Conservation (phyloP, 495 filamentous ascomycete species). For the Trichoderma gamsii region DNA sequence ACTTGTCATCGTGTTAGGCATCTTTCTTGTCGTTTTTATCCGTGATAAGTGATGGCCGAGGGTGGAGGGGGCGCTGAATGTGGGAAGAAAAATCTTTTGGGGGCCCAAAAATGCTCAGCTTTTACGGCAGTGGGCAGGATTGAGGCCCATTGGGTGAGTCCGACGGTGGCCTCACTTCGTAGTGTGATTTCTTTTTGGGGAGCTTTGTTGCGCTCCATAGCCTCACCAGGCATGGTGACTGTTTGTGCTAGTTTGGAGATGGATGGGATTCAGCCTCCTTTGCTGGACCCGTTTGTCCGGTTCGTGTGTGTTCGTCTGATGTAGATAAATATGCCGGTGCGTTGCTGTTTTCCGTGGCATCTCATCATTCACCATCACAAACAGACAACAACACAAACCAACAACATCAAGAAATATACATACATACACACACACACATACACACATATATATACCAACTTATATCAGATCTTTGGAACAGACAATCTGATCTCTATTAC, state of each 20-base stretch:
- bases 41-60: conserved; percentile 9
- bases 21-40: neutral
- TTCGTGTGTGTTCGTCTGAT: neutral
- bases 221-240: neutral
- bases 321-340: conserved; percentile 2
- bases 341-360: neutral
- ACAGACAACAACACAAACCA: neutral
- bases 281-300: neutral
- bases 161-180: neutral
- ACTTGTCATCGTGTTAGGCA: conserved; percentile 6
- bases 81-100: neutral
- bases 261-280: neutral
- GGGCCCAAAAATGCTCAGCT: neutral
- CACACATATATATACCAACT: too few relatives aligned
- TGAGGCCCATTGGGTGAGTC: neutral
- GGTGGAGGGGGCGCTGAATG: neutral
- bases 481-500: too few relatives aligned
- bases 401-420: too few relatives aligned
- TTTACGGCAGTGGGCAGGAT: neutral
- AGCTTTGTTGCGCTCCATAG: neutral
- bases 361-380: neutral
- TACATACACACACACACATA: too few relatives aligned
- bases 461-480: too few relatives aligned
- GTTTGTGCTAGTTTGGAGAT: neutral
- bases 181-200: neutral